These are phyloP conservation scores for Aspergillus fumigatiaffinis DNA, from an alignment of 2,329 filamentous ascomycete species.

Conservation along the genomic window DNA sequence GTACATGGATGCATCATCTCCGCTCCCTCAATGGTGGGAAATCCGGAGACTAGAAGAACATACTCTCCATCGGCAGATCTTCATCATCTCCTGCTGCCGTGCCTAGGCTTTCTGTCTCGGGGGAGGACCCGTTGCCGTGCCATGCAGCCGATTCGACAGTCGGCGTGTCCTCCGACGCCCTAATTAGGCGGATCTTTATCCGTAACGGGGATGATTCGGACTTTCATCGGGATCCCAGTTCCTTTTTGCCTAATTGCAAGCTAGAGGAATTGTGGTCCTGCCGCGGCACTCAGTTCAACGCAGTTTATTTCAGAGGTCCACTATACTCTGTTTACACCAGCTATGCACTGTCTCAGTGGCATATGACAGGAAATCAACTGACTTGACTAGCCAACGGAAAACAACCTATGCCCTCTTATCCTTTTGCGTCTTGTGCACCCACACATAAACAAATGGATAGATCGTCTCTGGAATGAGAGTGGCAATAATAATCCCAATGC, in stretches of 20 bases:
- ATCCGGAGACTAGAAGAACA: neutral
- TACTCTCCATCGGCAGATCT: neutral
- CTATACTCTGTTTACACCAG: neutral
- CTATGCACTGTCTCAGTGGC: neutral
- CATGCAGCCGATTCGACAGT: too few species aligned
- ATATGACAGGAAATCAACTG: too few species aligned
- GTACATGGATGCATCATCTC: neutral
- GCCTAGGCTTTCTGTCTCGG: neutral
- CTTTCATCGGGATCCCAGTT: neutral
- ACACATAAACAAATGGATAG: conserved; percentile 15
- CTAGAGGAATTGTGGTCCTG: neutral
- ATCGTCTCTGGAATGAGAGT: conserved; percentile 19
- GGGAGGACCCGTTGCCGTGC: neutral
- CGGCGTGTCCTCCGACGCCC: too few species aligned
- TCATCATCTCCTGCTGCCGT: neutral
- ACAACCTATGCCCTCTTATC: conserved; percentile 7
- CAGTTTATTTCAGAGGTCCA: neutral
- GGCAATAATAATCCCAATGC: conserved; percentile 14
- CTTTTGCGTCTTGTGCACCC: conserved; percentile 8
- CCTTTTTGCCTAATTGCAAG: neutral
- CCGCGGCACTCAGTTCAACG: neutral
- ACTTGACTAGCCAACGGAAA: neutral
- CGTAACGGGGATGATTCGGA: neutral
- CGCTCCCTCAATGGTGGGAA: neutral
- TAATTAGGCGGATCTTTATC: neutral